phyloP scores from a whole-genome alignment of 2,329 filamentous ascomycete species.

The Lecanosticta acicola region DNA sequence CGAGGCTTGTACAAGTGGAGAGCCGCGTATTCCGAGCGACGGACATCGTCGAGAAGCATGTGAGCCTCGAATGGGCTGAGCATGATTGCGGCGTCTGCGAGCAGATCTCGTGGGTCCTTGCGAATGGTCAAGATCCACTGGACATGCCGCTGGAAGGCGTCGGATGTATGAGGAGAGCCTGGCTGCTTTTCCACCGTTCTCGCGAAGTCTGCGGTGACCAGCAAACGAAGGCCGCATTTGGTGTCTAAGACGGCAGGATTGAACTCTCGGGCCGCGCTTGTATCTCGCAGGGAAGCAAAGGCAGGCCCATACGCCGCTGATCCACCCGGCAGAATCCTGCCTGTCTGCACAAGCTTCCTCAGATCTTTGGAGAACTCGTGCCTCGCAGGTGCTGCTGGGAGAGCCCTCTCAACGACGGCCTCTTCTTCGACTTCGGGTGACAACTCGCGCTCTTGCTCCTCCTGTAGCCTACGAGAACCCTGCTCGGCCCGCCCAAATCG shows the following conservation, averaged over 20 bases:
- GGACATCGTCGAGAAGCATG: slow-evolving; percentile 41
- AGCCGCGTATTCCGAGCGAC: slow-evolving; percentile 20
- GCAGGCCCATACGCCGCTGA: slow-evolving; percentile 26
- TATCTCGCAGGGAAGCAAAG: slow-evolving; percentile 6
- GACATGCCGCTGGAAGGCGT: slow-evolving; percentile 50
- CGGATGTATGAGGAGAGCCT: slow-evolving; percentile 22
- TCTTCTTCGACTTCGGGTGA: slow-evolving; percentile 60
- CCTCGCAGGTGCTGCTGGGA: slow-evolving; percentile 31
- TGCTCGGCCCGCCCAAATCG: slow-evolving; percentile 12
- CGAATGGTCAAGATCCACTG: slow-evolving; percentile 48
- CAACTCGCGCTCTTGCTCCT: slow-evolving; percentile 66
- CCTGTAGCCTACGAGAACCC: slow-evolving; percentile 41
- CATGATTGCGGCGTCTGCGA: slow-evolving; percentile 41
- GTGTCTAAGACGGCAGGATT: slow-evolving; percentile 1
- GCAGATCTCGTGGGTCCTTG: slow-evolving; percentile 4
- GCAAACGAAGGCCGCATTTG: slow-evolving; percentile 9
- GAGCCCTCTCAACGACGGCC: slow-evolving; percentile 47
- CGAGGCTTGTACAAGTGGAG: slow-evolving; percentile 51
- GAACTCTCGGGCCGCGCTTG: slow-evolving; percentile 5
- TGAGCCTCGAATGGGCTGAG: slow-evolving; percentile 60
- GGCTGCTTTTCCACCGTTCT: slow-evolving; percentile 5
- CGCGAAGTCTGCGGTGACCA: slow-evolving; percentile 13
- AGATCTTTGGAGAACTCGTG: slow-evolving; percentile 47
- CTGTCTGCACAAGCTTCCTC: slow-evolving; percentile 35
- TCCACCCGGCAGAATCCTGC: slow-evolving; percentile 22